Evolutionary conservation across 257 asterid species (phyloP).

Genomic region (Orobanche coerulescens): DNA sequence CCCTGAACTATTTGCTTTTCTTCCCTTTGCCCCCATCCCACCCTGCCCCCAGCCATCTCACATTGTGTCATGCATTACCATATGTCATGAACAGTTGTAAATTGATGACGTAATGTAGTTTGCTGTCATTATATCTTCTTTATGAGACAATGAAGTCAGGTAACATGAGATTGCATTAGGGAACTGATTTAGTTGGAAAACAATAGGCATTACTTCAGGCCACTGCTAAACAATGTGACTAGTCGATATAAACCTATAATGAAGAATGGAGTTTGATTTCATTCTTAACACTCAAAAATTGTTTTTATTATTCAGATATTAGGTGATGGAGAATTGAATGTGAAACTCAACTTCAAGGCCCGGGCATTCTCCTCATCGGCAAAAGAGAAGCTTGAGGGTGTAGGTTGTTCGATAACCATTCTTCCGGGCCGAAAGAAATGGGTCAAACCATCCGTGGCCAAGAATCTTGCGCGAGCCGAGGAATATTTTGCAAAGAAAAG

Average conservation of each 20-base stretch:
- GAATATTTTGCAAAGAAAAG: slow-evolving; percentile 83
- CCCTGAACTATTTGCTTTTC: too few relatives aligned
- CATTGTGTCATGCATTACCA: too few relatives aligned
- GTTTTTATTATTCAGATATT: slow-evolving; percentile 40
- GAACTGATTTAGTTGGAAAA: neutral
- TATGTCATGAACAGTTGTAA: too few relatives aligned
- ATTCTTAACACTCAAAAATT: neutral
- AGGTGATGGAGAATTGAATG: slow-evolving; percentile 61
- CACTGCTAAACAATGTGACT: neutral
- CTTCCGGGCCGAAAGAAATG: slow-evolving; percentile 83
- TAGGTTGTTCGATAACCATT: slow-evolving; percentile 30
- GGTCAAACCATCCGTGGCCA: slow-evolving; percentile 60
- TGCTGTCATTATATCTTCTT: neutral
- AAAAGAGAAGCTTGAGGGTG: slow-evolving; percentile 62
- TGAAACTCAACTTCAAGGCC: slow-evolving; percentile 59
- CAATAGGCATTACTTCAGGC: neutral
- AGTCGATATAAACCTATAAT: too few relatives aligned
- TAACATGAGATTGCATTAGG: neutral
- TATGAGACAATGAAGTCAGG: neutral
- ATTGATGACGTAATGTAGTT: neutral
- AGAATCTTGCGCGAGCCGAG: slow-evolving; percentile 74
- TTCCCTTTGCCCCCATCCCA: too few relatives aligned
- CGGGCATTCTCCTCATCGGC: slow-evolving; percentile 63
- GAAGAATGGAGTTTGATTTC: neutral
- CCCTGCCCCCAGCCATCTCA: too few relatives aligned